A percentile compares a stretch with the other conserved stretches of the same genome.
Evolutionary conservation across 106 monocot species (phyloP).

Genomic region (Gastrodia elata): DNA sequence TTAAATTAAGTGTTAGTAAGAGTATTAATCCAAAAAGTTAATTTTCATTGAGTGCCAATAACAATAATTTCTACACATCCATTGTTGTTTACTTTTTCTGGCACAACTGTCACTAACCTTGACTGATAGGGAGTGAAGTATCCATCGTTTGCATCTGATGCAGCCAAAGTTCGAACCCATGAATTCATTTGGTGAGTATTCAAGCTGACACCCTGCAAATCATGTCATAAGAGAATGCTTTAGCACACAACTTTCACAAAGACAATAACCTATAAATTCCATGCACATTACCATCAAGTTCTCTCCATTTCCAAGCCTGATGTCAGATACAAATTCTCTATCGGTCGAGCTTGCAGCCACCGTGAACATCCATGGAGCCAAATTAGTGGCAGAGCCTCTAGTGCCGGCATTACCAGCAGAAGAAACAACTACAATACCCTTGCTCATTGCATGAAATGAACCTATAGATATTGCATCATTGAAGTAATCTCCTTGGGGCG

Average conservation of each 20-base stretch:
- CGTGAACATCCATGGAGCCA: slow-evolving; percentile 93
- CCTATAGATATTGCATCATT: slow-evolving; percentile 77
- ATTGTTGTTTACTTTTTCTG: too few species aligned
- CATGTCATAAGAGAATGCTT: background rate
- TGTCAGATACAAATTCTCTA: slow-evolving; percentile 58
- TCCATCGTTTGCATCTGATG: slow-evolving; percentile 65
- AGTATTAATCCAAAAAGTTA: background rate
- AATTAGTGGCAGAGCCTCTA: slow-evolving; percentile 68
- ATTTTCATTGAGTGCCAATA: too few species aligned
- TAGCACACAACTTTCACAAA: background rate
- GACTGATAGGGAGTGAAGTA: slow-evolving; percentile 86
- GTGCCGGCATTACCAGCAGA: slow-evolving; percentile 78
- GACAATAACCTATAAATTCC: background rate
- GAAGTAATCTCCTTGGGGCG: slow-evolving; percentile 76
- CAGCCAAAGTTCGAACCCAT: slow-evolving; percentile 47
- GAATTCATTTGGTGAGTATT: slow-evolving; percentile 49
- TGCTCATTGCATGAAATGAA: slow-evolving; percentile 71
- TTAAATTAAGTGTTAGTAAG: background rate
- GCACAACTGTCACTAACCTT: slow-evolving; percentile 53
- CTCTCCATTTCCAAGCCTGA: slow-evolving; percentile 56
- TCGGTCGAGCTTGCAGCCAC: slow-evolving; percentile 85
- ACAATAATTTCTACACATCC: too few species aligned
- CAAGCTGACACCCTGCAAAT: slow-evolving; percentile 74
- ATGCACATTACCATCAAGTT: slow-evolving; percentile 47
- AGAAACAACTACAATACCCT: slow-evolving; percentile 69